Evolutionary conservation across 2,329 filamentous ascomycete species (phyloP).

Genomic region (Neobulgaria alba): DNA sequence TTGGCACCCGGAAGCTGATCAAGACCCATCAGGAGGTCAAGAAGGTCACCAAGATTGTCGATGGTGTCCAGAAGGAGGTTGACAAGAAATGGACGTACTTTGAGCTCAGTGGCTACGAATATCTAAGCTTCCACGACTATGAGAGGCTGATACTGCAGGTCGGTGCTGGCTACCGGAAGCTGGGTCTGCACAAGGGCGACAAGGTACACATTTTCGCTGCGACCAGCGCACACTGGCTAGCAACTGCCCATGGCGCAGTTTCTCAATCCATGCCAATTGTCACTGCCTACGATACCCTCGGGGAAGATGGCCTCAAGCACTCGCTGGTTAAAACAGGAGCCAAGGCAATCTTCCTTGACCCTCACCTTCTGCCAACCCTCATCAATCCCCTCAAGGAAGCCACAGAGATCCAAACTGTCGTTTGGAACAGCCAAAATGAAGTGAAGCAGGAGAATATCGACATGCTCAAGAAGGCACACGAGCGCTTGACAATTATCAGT

Average conservation of each 20-base stretch:
- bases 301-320: slow-evolving; percentile 73
- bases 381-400: slow-evolving; percentile 49
- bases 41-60: slow-evolving; percentile 78
- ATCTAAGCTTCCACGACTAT: slow-evolving; percentile 68
- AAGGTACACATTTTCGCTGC: slow-evolving; percentile 71
- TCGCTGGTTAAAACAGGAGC: slow-evolving; percentile 74
- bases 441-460: slow-evolving; percentile 37
- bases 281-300: slow-evolving; percentile 89
- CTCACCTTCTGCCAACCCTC: slow-evolving; percentile 58
- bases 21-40: slow-evolving; percentile 72
- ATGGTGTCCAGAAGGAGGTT: slow-evolving; percentile 67
- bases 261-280: slow-evolving; percentile 88
- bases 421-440: slow-evolving; percentile 45
- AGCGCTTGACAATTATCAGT: slow-evolving; percentile 42
- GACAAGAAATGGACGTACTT: slow-evolving; percentile 85
- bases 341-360: slow-evolving; percentile 78
- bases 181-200: slow-evolving; percentile 58
- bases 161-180: slow-evolving; percentile 60
- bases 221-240: slow-evolving; percentile 44
- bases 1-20: slow-evolving; percentile 64
- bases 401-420: slow-evolving; percentile 40
- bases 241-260: slow-evolving; percentile 43
- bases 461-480: slow-evolving; percentile 46
- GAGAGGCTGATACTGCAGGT: slow-evolving; percentile 58
- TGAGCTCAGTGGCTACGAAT: slow-evolving; percentile 70